Evolutionary conservation across 352 stramenopile genomes (phyloP), one percentile per base, ranked within the genome.

Genomic region (Phytophthora litchii): DNA sequence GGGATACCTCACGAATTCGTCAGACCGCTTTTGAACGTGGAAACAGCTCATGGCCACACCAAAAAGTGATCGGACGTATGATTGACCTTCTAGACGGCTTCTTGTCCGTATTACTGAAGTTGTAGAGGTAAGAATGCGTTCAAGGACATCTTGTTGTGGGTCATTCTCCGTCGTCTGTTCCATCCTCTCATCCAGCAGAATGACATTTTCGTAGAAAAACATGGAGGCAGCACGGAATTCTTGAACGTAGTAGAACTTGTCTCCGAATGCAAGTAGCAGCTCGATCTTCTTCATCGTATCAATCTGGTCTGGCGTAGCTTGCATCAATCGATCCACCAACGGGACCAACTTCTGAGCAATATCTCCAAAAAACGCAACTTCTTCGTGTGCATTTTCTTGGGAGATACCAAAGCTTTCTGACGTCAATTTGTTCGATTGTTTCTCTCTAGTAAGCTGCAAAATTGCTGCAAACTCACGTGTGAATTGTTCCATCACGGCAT

Each of bases 401-500:
- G 49, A 25, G 14, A 37, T 34, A 10, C 34, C 37, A 16, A 56
- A 52, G 17, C 55, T 49, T 4, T 60, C 40, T n/a, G 38, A 14
- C 0, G 25, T 61, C 3, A 58, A 32, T 35, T 45, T 13, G 20
- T 54, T 54, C 9, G 32, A 25, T 32, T 68, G 74, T 32, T 69
- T 72, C 12, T 87, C 76, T 12, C 66, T 67, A 17, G 67, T 60
- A 5, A 74, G 60, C 16, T 75, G 67, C 41, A 87, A 31, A 4
- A 85, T 25, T 0, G 61, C 50, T 8, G 54, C 27, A 41, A 91
- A 68, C 31, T 91, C 77, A 29, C 81, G 78, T 32, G 65, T 60
- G 58, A 87, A 84, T 21, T 87, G 78, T 11, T 83, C 69, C 40
- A 73, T 47, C 4, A 91, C 55, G 21, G 74, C 68, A 37, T 75